phyloP scores from a whole-genome alignment of 805 yeast species.

The Scheffersomyces amazonensis region DNA sequence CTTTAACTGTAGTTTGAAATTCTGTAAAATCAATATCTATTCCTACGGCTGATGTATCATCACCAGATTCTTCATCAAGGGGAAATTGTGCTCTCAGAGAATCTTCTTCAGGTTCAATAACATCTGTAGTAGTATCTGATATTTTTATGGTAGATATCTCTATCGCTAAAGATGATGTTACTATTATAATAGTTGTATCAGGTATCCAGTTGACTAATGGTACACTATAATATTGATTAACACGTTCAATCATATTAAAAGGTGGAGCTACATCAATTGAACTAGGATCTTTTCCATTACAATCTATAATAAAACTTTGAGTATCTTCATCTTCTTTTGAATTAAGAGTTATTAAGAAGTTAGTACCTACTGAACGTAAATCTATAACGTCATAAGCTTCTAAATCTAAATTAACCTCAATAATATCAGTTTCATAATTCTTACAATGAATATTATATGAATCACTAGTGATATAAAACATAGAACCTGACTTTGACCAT shows the following conservation, averaged over 20 bases:
- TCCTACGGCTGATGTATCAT: constrained; percentile 73
- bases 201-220: constrained; percentile 40
- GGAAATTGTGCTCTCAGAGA: constrained; percentile 73
- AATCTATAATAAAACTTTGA: constrained; percentile 19
- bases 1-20: constrained; percentile 33
- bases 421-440: neutral
- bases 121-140: neutral
- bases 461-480: neutral
- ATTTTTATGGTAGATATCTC: constrained; percentile 35
- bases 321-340: constrained; percentile 16
- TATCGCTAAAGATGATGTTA: constrained; percentile 63
- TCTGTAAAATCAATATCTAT: constrained; percentile 58
- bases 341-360: constrained; percentile 12
- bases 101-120: constrained; percentile 58
- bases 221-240: constrained; percentile 43
- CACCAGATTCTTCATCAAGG: constrained; percentile 58
- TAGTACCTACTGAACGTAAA: neutral
- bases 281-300: neutral
- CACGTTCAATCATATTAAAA: constrained; percentile 48
- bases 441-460: neutral
- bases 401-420: neutral
- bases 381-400: constrained; percentile 2
- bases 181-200: constrained; percentile 26
- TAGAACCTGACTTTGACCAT: neutral
- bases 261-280: constrained; percentile 48